Evolutionary conservation across 208 protist species (phyloP).

Genomic region (Naegleria lovaniensis): DNA sequence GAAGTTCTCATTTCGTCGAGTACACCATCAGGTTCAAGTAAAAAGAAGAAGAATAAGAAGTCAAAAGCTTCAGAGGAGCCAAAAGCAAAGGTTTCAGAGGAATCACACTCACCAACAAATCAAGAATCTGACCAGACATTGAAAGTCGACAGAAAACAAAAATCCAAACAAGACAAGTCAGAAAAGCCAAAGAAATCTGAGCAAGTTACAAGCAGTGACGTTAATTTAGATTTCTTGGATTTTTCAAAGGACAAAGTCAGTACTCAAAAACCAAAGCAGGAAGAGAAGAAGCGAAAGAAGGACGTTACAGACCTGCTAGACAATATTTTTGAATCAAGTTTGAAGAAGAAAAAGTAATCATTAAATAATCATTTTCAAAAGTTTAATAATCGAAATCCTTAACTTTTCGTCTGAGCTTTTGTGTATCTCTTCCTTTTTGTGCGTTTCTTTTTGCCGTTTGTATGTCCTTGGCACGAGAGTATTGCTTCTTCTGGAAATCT

Average conservation of each 20-base stretch:
- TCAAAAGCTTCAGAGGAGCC: neutral
- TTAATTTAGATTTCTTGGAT: too few species aligned
- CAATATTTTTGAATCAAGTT: neutral
- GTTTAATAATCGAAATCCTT: neutral
- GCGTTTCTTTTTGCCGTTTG: neutral
- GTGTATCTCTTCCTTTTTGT: slow-evolving; percentile 5
- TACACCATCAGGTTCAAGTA: neutral
- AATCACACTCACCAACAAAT: neutral
- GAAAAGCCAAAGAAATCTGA: too few species aligned
- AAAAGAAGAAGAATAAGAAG: neutral
- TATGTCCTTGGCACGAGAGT: neutral
- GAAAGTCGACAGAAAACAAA: too few species aligned
- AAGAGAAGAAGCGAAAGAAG: neutral
- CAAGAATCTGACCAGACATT: too few species aligned
- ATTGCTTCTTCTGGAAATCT: neutral
- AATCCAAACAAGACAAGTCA: too few species aligned
- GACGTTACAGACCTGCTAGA: neutral
- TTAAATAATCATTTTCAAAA: neutral
- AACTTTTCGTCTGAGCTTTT: neutral
- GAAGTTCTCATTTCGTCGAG: neutral
- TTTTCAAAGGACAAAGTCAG: too few species aligned
- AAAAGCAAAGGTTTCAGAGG: too few species aligned
- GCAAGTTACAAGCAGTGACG: too few species aligned
- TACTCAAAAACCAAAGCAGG: neutral
- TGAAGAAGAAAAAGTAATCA: neutral